A percentile compares a stretch with the other conserved stretches of the same genome.
Evolutionary conservation across 768 basidiomycete genomes (phyloP).

Genomic region (Hydnum rufescens): DNA sequence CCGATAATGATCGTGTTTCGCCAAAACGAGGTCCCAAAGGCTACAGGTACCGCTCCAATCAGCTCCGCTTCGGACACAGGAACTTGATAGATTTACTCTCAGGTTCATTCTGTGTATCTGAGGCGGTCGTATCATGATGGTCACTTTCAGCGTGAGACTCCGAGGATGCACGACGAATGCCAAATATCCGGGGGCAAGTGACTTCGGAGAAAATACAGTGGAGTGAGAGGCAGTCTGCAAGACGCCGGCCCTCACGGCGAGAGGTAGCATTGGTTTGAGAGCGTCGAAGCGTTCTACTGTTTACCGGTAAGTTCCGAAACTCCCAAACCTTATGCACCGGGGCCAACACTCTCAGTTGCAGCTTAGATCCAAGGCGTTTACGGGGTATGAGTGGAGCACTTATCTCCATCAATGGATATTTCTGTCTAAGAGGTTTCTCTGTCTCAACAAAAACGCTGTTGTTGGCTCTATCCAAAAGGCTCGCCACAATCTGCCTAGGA

Average conservation of each 20-base stretch:
- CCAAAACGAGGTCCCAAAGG: conserved; percentile 50
- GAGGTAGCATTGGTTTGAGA: background rate
- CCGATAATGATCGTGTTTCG: conserved; percentile 35
- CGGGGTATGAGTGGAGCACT: no score
- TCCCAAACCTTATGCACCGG: background rate
- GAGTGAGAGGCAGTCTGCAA: background rate
- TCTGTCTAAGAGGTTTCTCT: no score
- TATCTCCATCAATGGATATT: no score
- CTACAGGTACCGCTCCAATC: no score
- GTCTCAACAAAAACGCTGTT: no score
- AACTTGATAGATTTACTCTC: background rate
- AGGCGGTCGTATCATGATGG: no score
- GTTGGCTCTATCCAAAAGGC: no score
- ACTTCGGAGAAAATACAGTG: background rate
- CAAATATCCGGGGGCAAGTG: background rate
- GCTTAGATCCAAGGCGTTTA: no score
- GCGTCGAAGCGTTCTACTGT: background rate
- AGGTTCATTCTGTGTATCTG: background rate
- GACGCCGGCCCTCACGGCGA: background rate
- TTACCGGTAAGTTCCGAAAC: background rate
- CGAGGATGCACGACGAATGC: background rate
- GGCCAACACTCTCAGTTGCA: background rate
- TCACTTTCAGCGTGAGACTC: background rate
- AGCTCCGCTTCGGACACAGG: background rate
- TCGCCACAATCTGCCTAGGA: no score